Evolutionary conservation across 345 rosid genomes (phyloP).

Genomic region (Atalantia buxifolia): DNA sequence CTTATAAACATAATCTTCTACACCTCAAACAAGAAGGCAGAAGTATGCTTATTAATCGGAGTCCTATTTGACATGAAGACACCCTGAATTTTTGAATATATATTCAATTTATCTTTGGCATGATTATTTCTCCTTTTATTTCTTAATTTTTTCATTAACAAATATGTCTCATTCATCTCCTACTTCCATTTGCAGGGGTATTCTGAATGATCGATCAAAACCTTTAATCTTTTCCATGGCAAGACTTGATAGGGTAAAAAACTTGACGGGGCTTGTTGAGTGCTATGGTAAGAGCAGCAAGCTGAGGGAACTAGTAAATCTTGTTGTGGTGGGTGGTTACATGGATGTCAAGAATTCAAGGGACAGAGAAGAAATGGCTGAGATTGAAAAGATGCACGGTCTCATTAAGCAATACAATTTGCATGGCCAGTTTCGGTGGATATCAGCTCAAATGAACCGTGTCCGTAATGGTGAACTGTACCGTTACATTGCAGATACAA

Average conservation of each 20-base stretch:
- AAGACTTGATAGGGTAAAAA: slow-evolving; percentile 60
- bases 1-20: background rate
- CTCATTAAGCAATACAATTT: slow-evolving; percentile 43
- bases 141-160: background rate
- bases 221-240: slow-evolving; percentile 71
- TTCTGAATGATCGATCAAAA: slow-evolving; percentile 40
- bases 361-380: slow-evolving; percentile 53
- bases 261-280: slow-evolving; percentile 55
- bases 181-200: slow-evolving; percentile 31
- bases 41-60: background rate
- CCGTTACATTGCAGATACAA: slow-evolving; percentile 49
- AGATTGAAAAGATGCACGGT: slow-evolving; percentile 46
- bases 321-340: slow-evolving; percentile 48
- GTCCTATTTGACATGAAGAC: background rate
- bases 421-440: slow-evolving; percentile 55
- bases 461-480: slow-evolving; percentile 59
- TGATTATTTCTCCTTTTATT: background rate
- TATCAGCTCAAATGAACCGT: slow-evolving; percentile 51
- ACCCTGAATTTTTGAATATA: background rate
- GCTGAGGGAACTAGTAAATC: slow-evolving; percentile 49
- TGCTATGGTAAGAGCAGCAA: slow-evolving; percentile 40
- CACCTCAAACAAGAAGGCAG: background rate
- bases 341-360: slow-evolving; percentile 36
- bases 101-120: background rate
- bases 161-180: background rate